These are phyloP conservation scores for Paraleonurus japonicus DNA, from an alignment of 257 asterid species.

Conservation along the genomic window DNA sequence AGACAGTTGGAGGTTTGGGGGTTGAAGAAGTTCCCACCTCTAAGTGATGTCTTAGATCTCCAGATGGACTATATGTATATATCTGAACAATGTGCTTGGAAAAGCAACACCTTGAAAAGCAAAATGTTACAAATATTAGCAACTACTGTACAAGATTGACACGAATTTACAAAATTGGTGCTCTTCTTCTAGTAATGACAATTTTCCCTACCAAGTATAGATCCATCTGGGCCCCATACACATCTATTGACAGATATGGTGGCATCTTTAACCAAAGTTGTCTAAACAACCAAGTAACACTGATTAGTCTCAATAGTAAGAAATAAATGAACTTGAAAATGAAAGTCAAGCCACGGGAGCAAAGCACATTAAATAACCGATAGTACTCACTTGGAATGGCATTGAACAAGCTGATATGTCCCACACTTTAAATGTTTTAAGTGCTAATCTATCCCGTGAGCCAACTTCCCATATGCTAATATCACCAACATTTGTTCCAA, in stretches of 20 bases:
- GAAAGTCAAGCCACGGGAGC: neutral
- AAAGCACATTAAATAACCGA: conserved; percentile 17
- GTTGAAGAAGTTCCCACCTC: conserved; percentile 49
- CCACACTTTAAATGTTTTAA: conserved; percentile 86
- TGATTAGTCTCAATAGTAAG: conserved; percentile 9
- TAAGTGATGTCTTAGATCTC: conserved; percentile 75
- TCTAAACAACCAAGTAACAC: conserved; percentile 42
- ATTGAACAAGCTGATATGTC: conserved; percentile 76
- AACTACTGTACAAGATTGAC: neutral
- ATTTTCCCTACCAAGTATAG: conserved; percentile 68
- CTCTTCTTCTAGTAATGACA: neutral
- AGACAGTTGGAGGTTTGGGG: neutral
- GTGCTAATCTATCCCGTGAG: conserved; percentile 78
- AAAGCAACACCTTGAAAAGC: conserved; percentile 68
- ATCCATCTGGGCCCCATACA: conserved; percentile 94
- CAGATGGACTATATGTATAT: conserved; percentile 68
- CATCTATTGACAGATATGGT: conserved; percentile 84
- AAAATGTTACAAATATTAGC: conserved; percentile 21
- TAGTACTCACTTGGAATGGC: conserved; percentile 77
- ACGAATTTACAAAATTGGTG: neutral
- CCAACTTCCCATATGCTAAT: conserved; percentile 99
- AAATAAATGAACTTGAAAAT: conserved; percentile 3
- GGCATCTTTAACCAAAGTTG: conserved; percentile 82
- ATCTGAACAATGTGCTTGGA: conserved; percentile 89
- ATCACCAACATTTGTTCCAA: conserved; percentile 98